phyloP scores from a whole-genome alignment of 139 green algal species.

The Nannochloris sp. region DNA sequence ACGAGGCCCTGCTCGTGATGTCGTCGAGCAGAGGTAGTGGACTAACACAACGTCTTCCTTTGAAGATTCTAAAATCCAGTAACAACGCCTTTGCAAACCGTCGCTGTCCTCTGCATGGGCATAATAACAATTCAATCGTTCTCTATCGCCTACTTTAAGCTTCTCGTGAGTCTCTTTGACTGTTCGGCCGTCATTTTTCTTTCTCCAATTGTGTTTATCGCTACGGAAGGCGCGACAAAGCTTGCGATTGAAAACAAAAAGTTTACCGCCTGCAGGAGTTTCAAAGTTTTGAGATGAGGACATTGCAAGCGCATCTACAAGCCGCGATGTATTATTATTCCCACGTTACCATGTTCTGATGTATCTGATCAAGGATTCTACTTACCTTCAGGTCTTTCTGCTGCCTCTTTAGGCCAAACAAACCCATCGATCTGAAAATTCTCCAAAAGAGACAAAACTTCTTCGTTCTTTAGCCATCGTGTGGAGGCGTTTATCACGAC shows the following conservation, averaged over 20 bases:
- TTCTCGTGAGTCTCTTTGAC: conserved; percentile 77
- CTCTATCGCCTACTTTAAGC: conserved; percentile 58
- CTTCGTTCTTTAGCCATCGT: conserved; percentile 30
- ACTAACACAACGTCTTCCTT: conserved; percentile 43
- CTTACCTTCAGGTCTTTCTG: conserved; percentile 21
- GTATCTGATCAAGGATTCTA: not conserved
- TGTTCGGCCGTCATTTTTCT: conserved; percentile 68
- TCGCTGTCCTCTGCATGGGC: conserved; percentile 47
- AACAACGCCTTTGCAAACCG: conserved; percentile 48
- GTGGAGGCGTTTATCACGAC: conserved; percentile 19
- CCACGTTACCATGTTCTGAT: not conserved
- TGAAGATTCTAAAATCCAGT: conserved; percentile 58
- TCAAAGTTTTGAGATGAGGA: not conserved
- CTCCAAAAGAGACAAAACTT: conserved; percentile 28
- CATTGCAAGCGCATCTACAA: too few species aligned
- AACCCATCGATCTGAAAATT: not conserved
- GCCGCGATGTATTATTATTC: not conserved
- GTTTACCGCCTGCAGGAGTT: conserved; percentile 41
- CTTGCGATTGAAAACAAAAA: conserved; percentile 63
- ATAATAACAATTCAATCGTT: conserved; percentile 76
- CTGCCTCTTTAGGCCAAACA: conserved; percentile 8
- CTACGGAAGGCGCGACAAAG: conserved; percentile 55
- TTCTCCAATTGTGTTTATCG: conserved; percentile 67
- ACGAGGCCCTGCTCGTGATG: not conserved
- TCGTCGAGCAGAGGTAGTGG: conserved; percentile 41